Base-by-base conservation (phyloP, 306 rosid species). In the Rosa chinensis region DNA sequence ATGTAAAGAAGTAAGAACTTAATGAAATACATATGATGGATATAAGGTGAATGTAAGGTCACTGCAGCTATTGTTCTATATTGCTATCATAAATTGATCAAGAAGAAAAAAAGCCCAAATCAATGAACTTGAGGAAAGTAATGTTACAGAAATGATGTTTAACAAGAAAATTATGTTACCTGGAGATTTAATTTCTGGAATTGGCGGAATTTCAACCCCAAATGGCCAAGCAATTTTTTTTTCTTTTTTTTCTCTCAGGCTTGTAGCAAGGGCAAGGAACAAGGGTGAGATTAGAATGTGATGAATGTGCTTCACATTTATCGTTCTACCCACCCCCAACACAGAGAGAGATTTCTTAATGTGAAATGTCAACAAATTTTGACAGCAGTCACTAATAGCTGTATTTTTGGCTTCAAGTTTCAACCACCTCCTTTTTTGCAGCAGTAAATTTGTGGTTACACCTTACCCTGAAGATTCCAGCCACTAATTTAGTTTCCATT, bases 371-470 rank as follows among this genome's bases (percentile, higher is more conserved):
- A 71, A 72, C 76, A 21, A 63, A 55, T 39, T 81, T 64, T 62
- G 73, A 45, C 63, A 52, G 64, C 50, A 70, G 45, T 45, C 44
- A 14, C 68, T 78, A 52, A 20, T 20, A 59, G 68, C 83, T 68
- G 64, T 42, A 23, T 72, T 50, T 75, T 70, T 70, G 70, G 81
- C 16, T 32, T 37, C 58, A 42, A 42, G 58, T 50, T 75, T 35
- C 66, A 80, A 80, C 78, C 25, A 39, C 44, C 66, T 23, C 42
- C 12, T 17, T 14, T 69, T 75, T 68, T 70, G 48, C 62, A 50
- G 85, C 71, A 74, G 43, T 66, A 70, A 70, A 49, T 66, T 69
- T 81, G 85, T 81, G 85, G 85, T 45, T 53, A 14, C n/a, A 66
- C 23, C 64, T 45, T 49, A 8, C 43, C 68, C 70, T 32, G 23